Percentiles rank a stretch among this genome's conserved stretches.
Evolutionary conservation across 805 yeast genomes (phyloP).

Genomic region (Zygotorulaspora sp.): DNA sequence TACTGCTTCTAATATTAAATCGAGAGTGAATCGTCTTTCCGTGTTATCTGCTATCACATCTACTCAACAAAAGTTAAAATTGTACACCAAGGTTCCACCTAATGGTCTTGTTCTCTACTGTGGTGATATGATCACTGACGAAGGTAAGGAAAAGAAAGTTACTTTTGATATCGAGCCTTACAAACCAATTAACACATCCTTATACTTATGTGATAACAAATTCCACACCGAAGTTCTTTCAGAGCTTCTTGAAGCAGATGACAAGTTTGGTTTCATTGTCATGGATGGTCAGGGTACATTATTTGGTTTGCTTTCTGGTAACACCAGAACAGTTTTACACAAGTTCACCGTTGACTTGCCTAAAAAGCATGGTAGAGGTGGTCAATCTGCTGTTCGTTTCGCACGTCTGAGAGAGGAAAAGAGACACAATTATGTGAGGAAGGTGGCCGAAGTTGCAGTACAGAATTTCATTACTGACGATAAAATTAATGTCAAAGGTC

Average conservation of each 20-base stretch:
- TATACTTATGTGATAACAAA: constrained; percentile 94
- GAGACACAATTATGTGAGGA: constrained; percentile 97
- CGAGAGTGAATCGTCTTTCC: constrained; percentile 93
- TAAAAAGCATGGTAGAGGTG: constrained; percentile 99
- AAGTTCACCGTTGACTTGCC: constrained; percentile 97
- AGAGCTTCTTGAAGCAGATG: constrained; percentile 91
- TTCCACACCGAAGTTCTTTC: constrained; percentile 96
- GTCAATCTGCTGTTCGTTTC: constrained; percentile 99
- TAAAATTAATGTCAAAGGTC: constrained; percentile 89
- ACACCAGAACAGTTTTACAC: constrained; percentile 92
- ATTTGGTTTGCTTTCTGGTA: constrained; percentile 93
- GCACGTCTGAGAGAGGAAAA: constrained; percentile 98
- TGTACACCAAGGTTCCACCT: constrained; percentile 83
- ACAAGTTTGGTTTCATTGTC: constrained; percentile 93
- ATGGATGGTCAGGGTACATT: constrained; percentile 99
- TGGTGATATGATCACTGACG: constrained; percentile 96
- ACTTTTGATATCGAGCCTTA: constrained; percentile 98
- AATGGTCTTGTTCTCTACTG: constrained; percentile 95
- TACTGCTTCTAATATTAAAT: constrained; percentile 96
- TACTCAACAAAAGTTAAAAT: constrained; percentile 92
- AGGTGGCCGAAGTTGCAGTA: constrained; percentile 97
- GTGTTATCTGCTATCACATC: constrained; percentile 96
- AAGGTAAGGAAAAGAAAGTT: constrained; percentile 95
- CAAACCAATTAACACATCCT: constrained; percentile 97
- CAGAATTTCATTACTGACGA: constrained; percentile 94